Base-by-base conservation (phyloP, 2,329 filamentous ascomycete genomes). In the Penicillium capsulatum region DNA sequence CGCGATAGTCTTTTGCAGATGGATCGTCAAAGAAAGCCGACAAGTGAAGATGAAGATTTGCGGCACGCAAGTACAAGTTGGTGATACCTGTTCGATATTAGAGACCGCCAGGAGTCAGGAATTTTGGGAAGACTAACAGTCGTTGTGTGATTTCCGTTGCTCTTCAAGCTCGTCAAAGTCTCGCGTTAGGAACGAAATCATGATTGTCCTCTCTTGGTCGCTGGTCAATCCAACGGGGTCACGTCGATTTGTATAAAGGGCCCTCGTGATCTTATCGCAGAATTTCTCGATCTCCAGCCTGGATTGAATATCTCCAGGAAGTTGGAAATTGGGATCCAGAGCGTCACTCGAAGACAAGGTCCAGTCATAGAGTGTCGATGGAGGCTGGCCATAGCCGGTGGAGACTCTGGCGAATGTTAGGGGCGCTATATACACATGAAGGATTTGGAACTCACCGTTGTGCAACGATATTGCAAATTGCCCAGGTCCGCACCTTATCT, bases 321-420 rank as follows among this genome's bases (percentile, higher is more conserved):
- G 58, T 24, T 66, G 67, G 47, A 74, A 74, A 47, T 66, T 70
- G 2, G 63, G 56, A 38, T 72, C 70, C 20, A 59, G 53, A 10
- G 65, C 60, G 27, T 72, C 68, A 31, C 62, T 66, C 3, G 65
- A 65, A 11, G 65, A 68, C 26, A 76, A 66, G 3, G 73, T 82
- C 67, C 70, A 81, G 55, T 76, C 80, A 60, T 75, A 83, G 36
- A 73, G 67, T 24, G 75, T 82, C 45, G 76, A 74, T 11, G 81
- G 76, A 13, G 81, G 81, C 55, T 83, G 79, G 8, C 81, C 81
- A 55, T 82, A 79, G n/a, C 79, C 78, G n/a, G 79, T 83, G 11
- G 78, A 78, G 42, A 83, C 78, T 36, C 76, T 79, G 41, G 14
- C 17, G 16, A 39, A 31, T 16, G 44, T 8, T 26, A 36, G 13